phyloP scores from a whole-genome alignment of 2,329 filamentous ascomycete species.

The Pseudogymnoascus sp. region DNA sequence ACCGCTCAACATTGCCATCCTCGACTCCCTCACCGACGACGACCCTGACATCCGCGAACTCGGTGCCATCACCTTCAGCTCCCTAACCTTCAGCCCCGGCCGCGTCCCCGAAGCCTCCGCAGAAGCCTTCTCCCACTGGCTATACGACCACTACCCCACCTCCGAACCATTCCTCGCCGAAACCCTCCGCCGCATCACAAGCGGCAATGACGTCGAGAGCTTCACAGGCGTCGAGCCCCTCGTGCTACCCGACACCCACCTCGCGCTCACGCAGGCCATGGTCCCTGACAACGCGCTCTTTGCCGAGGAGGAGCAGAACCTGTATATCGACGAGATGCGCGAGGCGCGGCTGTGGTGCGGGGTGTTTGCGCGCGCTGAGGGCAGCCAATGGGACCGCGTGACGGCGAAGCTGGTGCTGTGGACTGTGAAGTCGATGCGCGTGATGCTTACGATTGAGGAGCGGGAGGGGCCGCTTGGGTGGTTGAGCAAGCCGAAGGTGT shows the following conservation, averaged over 20 bases:
- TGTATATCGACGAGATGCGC: slow-evolving; percentile 77
- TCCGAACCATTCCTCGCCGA: slow-evolving; percentile 32
- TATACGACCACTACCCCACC: neutral
- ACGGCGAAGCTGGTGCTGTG: neutral
- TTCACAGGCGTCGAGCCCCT: neutral
- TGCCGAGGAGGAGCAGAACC: slow-evolving; percentile 81
- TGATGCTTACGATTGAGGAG: slow-evolving; percentile 24
- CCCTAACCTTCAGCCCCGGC: slow-evolving; percentile 7
- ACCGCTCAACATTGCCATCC: slow-evolving; percentile 55
- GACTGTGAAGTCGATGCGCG: slow-evolving; percentile 10
- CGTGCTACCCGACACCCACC: slow-evolving; percentile 4
- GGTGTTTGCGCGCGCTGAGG: slow-evolving; percentile 12
- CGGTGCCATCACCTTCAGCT: slow-evolving; percentile 36
- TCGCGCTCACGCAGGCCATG: slow-evolving; percentile 35
- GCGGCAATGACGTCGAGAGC: neutral
- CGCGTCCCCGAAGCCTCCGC: slow-evolving; percentile 34
- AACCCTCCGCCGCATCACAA: slow-evolving; percentile 10
- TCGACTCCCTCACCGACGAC: slow-evolving; percentile 77
- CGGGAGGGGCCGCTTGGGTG: slow-evolving; percentile 64
- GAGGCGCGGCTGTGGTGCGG: slow-evolving; percentile 61
- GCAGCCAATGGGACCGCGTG: neutral
- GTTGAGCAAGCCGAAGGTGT: slow-evolving; percentile 59
- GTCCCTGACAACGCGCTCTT: slow-evolving; percentile 64
- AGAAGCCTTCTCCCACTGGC: slow-evolving; percentile 21
- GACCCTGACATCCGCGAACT: slow-evolving; percentile 77